Conservation (phyloP, 2,329 filamentous ascomycete species). For the Phoma herbarum region DNA sequence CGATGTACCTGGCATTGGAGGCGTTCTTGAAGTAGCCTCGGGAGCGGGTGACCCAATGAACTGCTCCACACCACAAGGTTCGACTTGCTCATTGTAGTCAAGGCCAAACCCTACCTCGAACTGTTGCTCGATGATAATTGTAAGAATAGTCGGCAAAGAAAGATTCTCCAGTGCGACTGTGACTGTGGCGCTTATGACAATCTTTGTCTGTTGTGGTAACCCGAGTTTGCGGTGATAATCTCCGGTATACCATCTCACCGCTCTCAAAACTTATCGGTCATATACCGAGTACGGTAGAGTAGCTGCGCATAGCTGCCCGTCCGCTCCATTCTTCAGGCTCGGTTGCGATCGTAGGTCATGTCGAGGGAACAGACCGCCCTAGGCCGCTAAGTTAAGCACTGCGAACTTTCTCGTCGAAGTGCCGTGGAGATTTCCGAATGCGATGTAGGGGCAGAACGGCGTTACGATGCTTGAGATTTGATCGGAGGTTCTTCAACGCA, state of each 20-base stretch:
- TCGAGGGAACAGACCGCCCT: constrained; percentile 6
- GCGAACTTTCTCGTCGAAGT: constrained; percentile 7
- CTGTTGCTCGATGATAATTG: constrained; percentile 23
- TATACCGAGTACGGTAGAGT: constrained; percentile 5
- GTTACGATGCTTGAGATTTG: constrained; percentile 6
- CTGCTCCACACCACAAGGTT: constrained; percentile 15
- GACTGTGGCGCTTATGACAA: neutral
- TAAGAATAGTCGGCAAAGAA: constrained; percentile 5
- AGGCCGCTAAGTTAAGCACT: constrained; percentile 12
- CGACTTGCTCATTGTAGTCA: constrained; percentile 24
- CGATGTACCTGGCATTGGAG: constrained; percentile 18
- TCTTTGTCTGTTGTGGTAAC: constrained; percentile 9
- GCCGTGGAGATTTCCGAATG: constrained; percentile 16
- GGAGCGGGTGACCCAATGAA: constrained; percentile 19
- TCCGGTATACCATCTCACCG: constrained; percentile 14
- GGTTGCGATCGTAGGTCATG: constrained; percentile 11
- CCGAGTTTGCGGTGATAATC: constrained; percentile 4
- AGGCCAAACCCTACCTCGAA: constrained; percentile 20
- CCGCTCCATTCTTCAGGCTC: constrained; percentile 15
- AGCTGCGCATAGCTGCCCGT: constrained; percentile 10
- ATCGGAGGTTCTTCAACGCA: constrained; percentile 16
- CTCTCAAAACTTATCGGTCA: constrained; percentile 6
- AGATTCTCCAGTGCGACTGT: constrained; percentile 1
- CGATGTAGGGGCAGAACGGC: constrained; percentile 10
- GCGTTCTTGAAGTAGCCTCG: constrained; percentile 21